phyloP scores from a whole-genome alignment of 805 yeast species.

The Scheffersomyces stipitis region DNA sequence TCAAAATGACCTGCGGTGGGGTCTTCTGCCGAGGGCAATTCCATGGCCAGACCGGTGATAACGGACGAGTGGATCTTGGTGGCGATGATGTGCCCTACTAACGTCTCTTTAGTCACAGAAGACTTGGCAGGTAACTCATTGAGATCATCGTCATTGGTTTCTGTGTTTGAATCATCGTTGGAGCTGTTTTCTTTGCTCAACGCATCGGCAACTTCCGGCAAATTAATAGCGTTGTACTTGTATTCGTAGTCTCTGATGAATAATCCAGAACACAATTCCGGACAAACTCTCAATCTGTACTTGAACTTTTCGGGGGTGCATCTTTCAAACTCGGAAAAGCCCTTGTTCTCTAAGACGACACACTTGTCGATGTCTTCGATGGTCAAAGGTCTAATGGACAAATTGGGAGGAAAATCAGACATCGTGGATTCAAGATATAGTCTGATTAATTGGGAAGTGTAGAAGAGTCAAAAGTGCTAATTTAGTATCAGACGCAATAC shows the following conservation, averaged over 20 bases:
- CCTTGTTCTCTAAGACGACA: constrained; percentile 57
- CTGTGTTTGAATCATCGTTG: constrained; percentile 23
- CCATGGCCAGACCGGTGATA: constrained; percentile 63
- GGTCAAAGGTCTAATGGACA: constrained; percentile 67
- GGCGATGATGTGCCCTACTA: constrained; percentile 80
- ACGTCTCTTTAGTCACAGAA: constrained; percentile 55
- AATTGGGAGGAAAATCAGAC: constrained; percentile 48
- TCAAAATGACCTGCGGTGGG: constrained; percentile 67
- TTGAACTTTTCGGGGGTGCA: constrained; percentile 58
- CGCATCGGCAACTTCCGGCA: constrained; percentile 39
- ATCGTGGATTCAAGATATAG: too few species aligned
- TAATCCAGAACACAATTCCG: constrained; percentile 87
- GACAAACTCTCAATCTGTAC: constrained; percentile 78
- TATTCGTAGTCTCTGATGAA: constrained; percentile 68
- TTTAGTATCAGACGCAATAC: too few species aligned
- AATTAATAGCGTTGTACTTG: constrained; percentile 41
- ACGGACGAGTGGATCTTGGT: constrained; percentile 59
- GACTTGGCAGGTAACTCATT: constrained; percentile 48
- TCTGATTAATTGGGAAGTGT: too few species aligned
- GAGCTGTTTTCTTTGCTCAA: constrained; percentile 23
- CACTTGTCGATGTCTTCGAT: constrained; percentile 69
- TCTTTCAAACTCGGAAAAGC: constrained; percentile 72
- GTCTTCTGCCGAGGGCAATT: constrained; percentile 44
- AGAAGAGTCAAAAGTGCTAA: too few species aligned
- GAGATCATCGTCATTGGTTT: constrained; percentile 23